phyloP scores from a whole-genome alignment of 2,329 filamentous ascomycete genomes.

The Fusarium odoratissimum region DNA sequence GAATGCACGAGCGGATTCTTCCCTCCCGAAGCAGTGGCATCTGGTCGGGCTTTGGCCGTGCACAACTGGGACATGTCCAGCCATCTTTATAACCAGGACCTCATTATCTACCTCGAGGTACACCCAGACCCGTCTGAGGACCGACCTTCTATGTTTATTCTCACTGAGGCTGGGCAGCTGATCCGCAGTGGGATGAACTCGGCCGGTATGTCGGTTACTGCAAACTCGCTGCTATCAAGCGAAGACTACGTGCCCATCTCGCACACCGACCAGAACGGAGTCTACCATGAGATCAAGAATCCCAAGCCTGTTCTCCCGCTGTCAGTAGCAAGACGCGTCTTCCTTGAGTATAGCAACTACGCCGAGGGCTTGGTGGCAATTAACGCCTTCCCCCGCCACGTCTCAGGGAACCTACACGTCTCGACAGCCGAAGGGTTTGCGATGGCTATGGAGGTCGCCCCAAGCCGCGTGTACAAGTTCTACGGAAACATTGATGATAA shows the following conservation, averaged over 20 bases:
- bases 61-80: background rate
- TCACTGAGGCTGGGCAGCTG: background rate
- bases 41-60: background rate
- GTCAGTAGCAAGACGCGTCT: background rate
- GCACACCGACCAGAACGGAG: background rate
- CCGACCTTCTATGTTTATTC: background rate
- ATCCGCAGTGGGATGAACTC: background rate
- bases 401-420: background rate
- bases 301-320: background rate
- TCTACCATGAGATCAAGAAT: background rate
- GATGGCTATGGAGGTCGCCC: background rate
- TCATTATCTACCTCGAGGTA: background rate
- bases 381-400: background rate
- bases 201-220: background rate
- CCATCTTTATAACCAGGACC: background rate
- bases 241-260: background rate
- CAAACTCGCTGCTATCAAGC: background rate
- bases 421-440: background rate
- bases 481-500: background rate
- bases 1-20: background rate
- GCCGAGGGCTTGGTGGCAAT: rapidly evolving
- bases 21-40: background rate
- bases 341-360: background rate
- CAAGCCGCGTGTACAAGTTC: background rate
- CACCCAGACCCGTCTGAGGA: background rate